phyloP scores from a whole-genome alignment of 495 filamentous ascomycete species.

The Cudoniella acicularis region DNA sequence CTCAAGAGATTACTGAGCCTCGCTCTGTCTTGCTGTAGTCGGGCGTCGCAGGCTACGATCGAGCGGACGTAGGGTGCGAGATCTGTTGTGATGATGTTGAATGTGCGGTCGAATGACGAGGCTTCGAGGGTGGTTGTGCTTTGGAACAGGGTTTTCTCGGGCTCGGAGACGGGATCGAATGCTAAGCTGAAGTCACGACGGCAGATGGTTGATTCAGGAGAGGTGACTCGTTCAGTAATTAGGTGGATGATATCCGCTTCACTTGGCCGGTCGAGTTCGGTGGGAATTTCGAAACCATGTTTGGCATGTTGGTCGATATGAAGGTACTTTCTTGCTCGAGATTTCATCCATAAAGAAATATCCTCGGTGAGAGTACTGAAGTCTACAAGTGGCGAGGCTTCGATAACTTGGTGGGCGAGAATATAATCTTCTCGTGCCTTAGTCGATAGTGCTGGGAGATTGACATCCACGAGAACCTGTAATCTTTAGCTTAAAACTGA shows the following conservation, averaged over 20 bases:
- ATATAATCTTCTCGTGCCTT: conserved; percentile 62
- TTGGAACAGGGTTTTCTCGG: conserved; percentile 31
- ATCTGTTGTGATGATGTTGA: conserved; percentile 62
- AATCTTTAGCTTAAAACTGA: conserved; percentile 13
- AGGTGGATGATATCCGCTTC: conserved; percentile 13
- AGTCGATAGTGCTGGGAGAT: conserved; percentile 52
- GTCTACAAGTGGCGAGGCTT: conserved; percentile 35
- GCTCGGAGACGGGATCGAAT: conserved; percentile 53
- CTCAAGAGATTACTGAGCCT: conserved; percentile 57
- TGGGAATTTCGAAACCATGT: conserved; percentile 19
- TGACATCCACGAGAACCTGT: conserved; percentile 44
- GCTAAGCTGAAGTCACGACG: conserved; percentile 45
- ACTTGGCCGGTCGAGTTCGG: conserved; percentile 12
- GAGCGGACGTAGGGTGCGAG: conserved; percentile 78
- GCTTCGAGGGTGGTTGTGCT: conserved; percentile 26
- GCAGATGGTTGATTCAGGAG: conserved; percentile 17
- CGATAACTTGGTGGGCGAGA: conserved; percentile 57
- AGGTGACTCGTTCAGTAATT: conserved; percentile 10
- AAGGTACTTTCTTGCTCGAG: conserved; percentile 26
- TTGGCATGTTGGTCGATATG: conserved; percentile 19
- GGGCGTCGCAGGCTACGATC: conserved; percentile 72
- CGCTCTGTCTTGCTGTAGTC: conserved; percentile 61
- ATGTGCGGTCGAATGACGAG: conserved; percentile 70
- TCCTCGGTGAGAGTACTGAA: conserved; percentile 22
- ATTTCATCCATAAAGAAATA: conserved; percentile 28